These are phyloP conservation scores for Heracleum sosnowskyi DNA, from an alignment of 129 eudicot genomes.

Conservation along the genomic window DNA sequence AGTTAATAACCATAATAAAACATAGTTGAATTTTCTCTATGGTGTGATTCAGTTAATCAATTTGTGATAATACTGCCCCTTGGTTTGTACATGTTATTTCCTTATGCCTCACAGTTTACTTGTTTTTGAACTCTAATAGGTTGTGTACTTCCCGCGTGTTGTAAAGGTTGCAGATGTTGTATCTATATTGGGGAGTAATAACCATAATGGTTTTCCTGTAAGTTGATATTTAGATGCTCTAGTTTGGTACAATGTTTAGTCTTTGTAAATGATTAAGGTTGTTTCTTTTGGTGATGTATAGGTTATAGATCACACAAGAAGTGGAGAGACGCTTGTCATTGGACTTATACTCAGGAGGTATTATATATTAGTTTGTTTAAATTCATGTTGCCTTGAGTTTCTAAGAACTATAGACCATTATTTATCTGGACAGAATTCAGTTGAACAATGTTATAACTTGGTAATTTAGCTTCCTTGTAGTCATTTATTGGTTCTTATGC, in stretches of 20 bases:
- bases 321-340: conserved; percentile 83
- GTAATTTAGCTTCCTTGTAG: conserved; percentile 33
- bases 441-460: not conserved
- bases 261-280: too few species aligned
- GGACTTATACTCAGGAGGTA: conserved; percentile 89
- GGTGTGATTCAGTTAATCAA: too few species aligned
- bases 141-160: too few species aligned
- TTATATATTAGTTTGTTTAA: conserved; percentile 4
- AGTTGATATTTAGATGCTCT: conserved; percentile 12
- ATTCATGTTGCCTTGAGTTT: conserved; percentile 11
- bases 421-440: not conserved
- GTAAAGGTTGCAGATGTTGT: too few species aligned
- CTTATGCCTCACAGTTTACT: too few species aligned
- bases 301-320: conserved; percentile 87
- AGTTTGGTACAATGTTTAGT: conserved; percentile 2
- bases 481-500: conserved; percentile 84
- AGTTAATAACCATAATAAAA: too few species aligned
- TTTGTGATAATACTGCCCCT: too few species aligned
- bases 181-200: too few species aligned
- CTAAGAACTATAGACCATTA: not conserved
- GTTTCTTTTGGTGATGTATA: conserved; percentile 21
- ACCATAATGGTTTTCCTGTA: too few species aligned
- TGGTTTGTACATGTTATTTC: too few species aligned
- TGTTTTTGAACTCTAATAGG: too few species aligned
- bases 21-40: too few species aligned